A percentile compares a stretch with the other conserved stretches of the same genome.
Conservation (phyloP, 352 stramenopile species). For the Globisporangium viniferum region DNA sequence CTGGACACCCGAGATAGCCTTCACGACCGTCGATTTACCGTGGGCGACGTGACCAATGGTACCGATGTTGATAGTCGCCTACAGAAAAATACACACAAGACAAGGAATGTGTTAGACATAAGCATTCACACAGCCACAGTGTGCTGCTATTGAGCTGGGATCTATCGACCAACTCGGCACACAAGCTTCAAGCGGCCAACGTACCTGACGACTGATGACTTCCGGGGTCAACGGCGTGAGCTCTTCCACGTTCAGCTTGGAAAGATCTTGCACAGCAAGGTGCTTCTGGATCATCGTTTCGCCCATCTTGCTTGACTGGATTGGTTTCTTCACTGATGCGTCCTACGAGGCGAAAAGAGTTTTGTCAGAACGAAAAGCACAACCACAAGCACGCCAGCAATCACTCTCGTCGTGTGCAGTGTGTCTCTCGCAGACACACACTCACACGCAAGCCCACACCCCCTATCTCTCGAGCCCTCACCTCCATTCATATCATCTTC, state of each 20-base stretch:
- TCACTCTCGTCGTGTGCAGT: background rate
- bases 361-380: conserved; percentile 1
- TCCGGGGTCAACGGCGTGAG: conserved; percentile 98
- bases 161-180: background rate
- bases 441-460: background rate
- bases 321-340: conserved; percentile 7
- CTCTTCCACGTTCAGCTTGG: conserved; percentile 93
- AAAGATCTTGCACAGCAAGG: conserved; percentile 92
- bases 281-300: conserved; percentile 72
- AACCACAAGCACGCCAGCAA: conserved; percentile 1
- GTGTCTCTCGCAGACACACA: conserved; percentile 2
- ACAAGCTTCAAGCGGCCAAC: background rate
- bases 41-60: conserved; percentile 99
- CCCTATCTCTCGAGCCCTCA: background rate
- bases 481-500: conserved; percentile 5
- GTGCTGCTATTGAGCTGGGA: background rate
- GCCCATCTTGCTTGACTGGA: conserved; percentile 32
- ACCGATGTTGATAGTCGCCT: conserved; percentile 99
- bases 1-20: conserved; percentile 99
- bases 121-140: background rate
- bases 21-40: conserved; percentile 99
- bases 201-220: conserved; percentile 91
- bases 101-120: background rate
- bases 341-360: conserved; percentile 7
- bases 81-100: conserved; percentile 20